Base-by-base conservation (phyloP, 768 basidiomycete genomes). In the Collybia nuda region DNA sequence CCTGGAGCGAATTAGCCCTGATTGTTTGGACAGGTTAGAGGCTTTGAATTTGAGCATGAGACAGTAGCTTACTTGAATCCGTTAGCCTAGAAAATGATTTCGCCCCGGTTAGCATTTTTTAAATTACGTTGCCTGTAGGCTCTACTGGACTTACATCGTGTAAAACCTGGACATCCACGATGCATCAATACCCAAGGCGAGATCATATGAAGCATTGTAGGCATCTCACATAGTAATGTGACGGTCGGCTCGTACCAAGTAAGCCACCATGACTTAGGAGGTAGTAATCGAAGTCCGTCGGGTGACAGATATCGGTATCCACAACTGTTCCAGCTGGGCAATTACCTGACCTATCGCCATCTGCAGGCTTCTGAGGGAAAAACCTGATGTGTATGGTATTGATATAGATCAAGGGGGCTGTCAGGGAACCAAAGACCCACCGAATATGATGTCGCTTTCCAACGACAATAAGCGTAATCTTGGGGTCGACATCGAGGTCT, bases 281-380 rank as follows among this genome's bases (percentile, higher is more conserved):
- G 57, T 87, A 91, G 64, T 81, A 93, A 56, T 93, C 90, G 32
- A 84, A 84, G 47, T 89, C 86, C 0, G 79, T 77, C 0, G 88
- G 87, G 57, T 88, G 85, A 0, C 78, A 77, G 37, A 90, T 81
- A 4, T 81, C 84, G 1, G 71, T 72, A 59, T 93, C 90, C 19
- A 90, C 78, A 9, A 93, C 86, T 0, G 88, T 88, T 7, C 90
- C 90, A 0, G 90, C 88, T 1, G 77, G 80, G 56, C 82, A 84
- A 57, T 93, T 93, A 1, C 83, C 85, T 48, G 81, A 86, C 46
- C 71, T 75, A 54, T 92, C 90, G 0, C 70, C 79, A 7, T 85
- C 78, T 6, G 57, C 49, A 1, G 49, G 40, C 6, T 42, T 53
- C 45, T 62, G 53, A 15, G 64, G 59, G 40, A 60, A 69, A 50